Percentiles rank a stretch among this genome's conserved stretches.
Conservation (phyloP, 306 rosid genomes). For the Senna siamea region DNA sequence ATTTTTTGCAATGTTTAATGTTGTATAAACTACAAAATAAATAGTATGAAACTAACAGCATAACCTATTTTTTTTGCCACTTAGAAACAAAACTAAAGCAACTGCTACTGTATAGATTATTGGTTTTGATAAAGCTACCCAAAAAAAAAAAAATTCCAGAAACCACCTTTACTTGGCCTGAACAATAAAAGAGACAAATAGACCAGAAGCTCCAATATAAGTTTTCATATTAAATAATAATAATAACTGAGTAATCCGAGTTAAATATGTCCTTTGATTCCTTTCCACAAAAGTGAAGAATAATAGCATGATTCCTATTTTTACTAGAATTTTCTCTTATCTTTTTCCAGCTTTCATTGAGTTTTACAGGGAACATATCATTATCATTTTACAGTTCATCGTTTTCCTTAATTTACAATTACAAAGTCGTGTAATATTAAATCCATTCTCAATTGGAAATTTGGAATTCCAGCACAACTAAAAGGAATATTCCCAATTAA, state of each 20-base stretch:
- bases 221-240: background rate
- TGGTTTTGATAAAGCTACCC: background rate
- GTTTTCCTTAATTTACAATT: background rate
- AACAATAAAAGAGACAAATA: background rate
- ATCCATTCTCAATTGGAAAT: background rate
- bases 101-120: background rate
- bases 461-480: background rate
- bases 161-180: background rate
- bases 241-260: background rate
- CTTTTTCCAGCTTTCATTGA: slow-evolving; percentile 1
- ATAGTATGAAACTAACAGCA: background rate
- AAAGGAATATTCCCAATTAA: background rate
- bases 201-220: background rate
- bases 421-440: background rate
- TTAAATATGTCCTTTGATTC: background rate
- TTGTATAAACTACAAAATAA: background rate
- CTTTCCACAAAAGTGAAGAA: background rate
- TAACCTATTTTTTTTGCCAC: background rate
- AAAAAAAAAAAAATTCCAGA: background rate
- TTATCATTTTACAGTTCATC: background rate
- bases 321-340: background rate
- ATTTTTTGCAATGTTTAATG: background rate
- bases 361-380: background rate
- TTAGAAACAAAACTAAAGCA: background rate
- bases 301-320: background rate